These are phyloP conservation scores for Hebeloma cylindrosporum DNA, from an alignment of 768 basidiomycete genomes.

Conservation along the genomic window DNA sequence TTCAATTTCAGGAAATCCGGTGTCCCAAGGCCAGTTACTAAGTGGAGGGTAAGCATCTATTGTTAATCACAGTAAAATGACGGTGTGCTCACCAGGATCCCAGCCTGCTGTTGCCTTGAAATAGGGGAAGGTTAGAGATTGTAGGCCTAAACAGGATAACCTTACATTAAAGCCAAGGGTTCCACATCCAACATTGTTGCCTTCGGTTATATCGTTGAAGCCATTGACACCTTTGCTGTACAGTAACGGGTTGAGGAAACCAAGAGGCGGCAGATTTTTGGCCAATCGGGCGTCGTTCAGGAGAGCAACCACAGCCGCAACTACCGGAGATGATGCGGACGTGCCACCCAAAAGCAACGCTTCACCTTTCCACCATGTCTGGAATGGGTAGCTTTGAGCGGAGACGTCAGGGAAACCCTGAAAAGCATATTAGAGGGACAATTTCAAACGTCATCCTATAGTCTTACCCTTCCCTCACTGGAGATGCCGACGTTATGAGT, in stretches of 20 bases:
- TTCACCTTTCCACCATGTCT: conserved; percentile 42
- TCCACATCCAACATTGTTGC: conserved; percentile 55
- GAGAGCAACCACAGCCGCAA: conserved; percentile 60
- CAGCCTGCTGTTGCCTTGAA: conserved; percentile 48
- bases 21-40: conserved; percentile 57
- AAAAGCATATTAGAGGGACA: not conserved
- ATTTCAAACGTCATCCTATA: not conserved
- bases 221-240: conserved; percentile 40
- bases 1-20: conserved; percentile 53
- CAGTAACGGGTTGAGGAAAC: conserved; percentile 65
- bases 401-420: conserved; percentile 65
- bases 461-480: conserved; percentile 51
- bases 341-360: conserved; percentile 51
- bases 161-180: conserved; percentile 61
- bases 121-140: conserved; percentile 3
- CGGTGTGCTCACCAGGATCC: conserved; percentile 53
- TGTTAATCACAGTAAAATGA: conserved; percentile 1
- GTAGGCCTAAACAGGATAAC: conserved; percentile 16
- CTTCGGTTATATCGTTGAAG: conserved; percentile 58
- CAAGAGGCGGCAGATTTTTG: conserved; percentile 44
- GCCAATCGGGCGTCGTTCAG: conserved; percentile 58
- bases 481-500: not conserved
- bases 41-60: conserved; percentile 1
- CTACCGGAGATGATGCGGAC: conserved; percentile 59
- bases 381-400: conserved; percentile 52